These are phyloP conservation scores for Porphyrellus cyaneotinctus DNA, from an alignment of 768 basidiomycete genomes.

Conservation along the genomic window DNA sequence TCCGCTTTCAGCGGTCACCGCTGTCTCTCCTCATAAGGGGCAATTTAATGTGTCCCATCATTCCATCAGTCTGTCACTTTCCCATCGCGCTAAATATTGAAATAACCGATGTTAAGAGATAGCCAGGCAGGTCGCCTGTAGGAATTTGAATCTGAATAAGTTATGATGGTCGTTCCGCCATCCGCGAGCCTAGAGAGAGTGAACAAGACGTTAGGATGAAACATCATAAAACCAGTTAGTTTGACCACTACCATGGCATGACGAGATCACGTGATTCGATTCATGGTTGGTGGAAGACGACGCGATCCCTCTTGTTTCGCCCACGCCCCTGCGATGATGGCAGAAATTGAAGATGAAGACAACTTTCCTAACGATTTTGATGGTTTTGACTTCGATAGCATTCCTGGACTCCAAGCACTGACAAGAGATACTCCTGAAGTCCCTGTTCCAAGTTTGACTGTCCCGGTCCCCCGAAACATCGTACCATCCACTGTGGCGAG, in stretches of 20 bases:
- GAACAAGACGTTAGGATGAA: neutral
- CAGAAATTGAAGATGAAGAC: constrained; percentile 35
- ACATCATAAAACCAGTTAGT: neutral
- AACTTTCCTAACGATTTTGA: constrained; percentile 57
- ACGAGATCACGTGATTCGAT: constrained; percentile 1
- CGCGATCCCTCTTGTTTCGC: neutral
- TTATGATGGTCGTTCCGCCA: neutral
- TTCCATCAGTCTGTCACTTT: neutral
- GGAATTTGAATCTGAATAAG: neutral
- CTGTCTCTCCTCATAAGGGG: constrained; percentile 1
- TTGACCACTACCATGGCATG: no score
- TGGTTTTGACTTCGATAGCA: constrained; percentile 42
- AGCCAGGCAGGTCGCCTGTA: neutral
- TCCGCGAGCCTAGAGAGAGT: neutral
- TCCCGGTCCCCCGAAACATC: neutral
- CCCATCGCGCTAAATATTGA: neutral
- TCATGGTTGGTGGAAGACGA: no score
- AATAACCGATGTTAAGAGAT: neutral
- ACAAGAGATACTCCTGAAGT: neutral
- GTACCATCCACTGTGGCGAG: constrained; percentile 7
- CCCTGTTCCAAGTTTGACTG: neutral
- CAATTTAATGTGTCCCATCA: no score
- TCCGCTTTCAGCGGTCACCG: neutral
- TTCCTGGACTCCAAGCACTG: constrained; percentile 30
- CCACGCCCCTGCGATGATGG: constrained; percentile 17